These are phyloP conservation scores for Bolboschoenoplectus hybrid DNA, from an alignment of 202 grass and related monocot genomes.

Conservation along the genomic window DNA sequence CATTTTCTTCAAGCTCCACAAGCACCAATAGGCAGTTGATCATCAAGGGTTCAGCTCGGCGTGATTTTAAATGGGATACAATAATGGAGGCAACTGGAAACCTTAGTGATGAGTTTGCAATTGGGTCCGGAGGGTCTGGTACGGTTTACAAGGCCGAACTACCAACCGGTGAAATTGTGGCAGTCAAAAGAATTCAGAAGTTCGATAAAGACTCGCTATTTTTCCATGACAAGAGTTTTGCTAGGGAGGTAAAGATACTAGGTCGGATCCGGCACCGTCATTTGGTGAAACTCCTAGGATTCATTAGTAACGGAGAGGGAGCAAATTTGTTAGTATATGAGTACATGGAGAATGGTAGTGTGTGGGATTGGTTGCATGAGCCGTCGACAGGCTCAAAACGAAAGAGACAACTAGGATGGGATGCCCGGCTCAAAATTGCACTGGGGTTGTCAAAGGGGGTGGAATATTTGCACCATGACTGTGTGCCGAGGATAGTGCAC, in stretches of 20 bases:
- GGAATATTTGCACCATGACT: conserved; percentile 96
- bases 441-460: conserved; percentile 71
- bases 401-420: conserved; percentile 71
- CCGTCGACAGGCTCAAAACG: conserved; percentile 33
- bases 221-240: conserved; percentile 71
- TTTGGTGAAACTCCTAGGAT: conserved; percentile 93
- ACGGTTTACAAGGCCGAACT: conserved; percentile 82
- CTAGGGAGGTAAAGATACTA: conserved; percentile 83
- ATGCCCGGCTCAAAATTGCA: conserved; percentile 69
- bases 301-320: conserved; percentile 46
- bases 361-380: conserved; percentile 85
- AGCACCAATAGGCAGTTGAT: conserved; percentile 54
- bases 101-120: conserved; percentile 76
- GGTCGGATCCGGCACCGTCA: conserved; percentile 77
- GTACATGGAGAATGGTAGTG: conserved; percentile 95
- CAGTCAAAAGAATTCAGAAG: conserved; percentile 71
- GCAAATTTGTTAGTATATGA: conserved; percentile 83
- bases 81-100: conserved; percentile 92
- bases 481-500: conserved; percentile 73
- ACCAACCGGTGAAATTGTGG: conserved; percentile 74
- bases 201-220: conserved; percentile 55
- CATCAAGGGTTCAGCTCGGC: conserved; percentile 61
- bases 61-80: conserved; percentile 83
- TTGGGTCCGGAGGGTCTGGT: conserved; percentile 82
- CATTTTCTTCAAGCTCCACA: conserved; percentile 57